phyloP scores from a whole-genome alignment of 2,329 filamentous ascomycete genomes.

The Talaromyces sp. region DNA sequence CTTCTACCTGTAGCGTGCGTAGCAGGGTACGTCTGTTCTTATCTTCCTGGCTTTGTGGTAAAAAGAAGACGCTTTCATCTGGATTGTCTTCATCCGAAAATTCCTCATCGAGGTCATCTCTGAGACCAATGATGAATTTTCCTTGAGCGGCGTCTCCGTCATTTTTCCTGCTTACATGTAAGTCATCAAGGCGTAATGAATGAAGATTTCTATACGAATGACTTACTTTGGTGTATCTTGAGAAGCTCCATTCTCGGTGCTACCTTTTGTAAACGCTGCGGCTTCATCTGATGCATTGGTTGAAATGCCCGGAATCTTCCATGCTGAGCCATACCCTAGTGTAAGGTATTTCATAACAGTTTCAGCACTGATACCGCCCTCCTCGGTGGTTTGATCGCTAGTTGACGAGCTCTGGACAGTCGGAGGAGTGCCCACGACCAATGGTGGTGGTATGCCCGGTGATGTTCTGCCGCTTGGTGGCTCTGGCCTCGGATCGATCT shows the following conservation, averaged over 20 bases:
- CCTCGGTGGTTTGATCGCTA: conserved; percentile 26
- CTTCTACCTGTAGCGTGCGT: conserved; percentile 38
- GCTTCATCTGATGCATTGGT: conserved; percentile 29
- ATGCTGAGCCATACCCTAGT: conserved; percentile 50
- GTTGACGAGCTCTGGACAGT: conserved; percentile 22
- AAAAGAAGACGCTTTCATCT: conserved; percentile 26
- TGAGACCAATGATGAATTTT: conserved; percentile 45
- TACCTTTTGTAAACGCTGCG: conserved; percentile 21
- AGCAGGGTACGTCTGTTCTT: conserved; percentile 35
- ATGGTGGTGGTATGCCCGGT: conserved; percentile 47
- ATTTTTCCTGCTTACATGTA: conserved; percentile 4
- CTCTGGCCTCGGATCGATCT: conserved; percentile 20
- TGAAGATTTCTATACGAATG: neutral
- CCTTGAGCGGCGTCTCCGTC: conserved; percentile 27
- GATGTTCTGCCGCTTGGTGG: conserved; percentile 30
- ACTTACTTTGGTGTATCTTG: conserved; percentile 9
- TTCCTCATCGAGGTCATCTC: conserved; percentile 42
- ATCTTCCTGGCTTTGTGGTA: conserved; percentile 25
- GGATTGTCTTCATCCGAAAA: conserved; percentile 35
- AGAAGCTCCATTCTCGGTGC: neutral
- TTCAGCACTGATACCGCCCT: conserved; percentile 42
- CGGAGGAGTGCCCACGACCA: conserved; percentile 33
- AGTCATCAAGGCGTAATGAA: neutral
- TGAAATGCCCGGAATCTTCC: conserved; percentile 41
- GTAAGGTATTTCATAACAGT: conserved; percentile 52